Evolutionary conservation across 306 rosid species (phyloP).

Genomic region (Pyrus bretschneideri): DNA sequence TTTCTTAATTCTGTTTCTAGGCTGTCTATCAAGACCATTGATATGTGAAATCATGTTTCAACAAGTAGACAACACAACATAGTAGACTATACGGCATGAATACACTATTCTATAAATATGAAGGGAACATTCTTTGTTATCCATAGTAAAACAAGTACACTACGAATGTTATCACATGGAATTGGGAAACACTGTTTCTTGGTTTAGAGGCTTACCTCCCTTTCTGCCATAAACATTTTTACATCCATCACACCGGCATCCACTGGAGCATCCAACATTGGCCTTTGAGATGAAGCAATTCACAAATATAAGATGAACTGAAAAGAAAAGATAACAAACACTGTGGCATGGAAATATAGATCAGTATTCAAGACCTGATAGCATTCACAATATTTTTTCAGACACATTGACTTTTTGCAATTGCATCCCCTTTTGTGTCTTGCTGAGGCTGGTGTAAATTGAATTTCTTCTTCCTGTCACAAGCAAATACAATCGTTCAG

Average conservation of each 20-base stretch:
- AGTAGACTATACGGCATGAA: not conserved
- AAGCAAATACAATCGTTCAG: constrained; percentile 12
- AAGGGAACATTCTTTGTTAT: not conserved
- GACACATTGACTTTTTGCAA: constrained; percentile 70
- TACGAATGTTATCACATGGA: not conserved
- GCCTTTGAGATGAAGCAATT: constrained; percentile 29
- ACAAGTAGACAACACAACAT: not conserved
- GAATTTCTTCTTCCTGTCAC: constrained; percentile 39
- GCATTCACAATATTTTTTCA: constrained; percentile 77
- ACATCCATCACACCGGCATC: constrained; percentile 69
- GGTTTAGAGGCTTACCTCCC: constrained; percentile 41
- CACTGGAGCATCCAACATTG: constrained; percentile 64
- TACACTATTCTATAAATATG: not conserved
- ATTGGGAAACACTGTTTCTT: not conserved
- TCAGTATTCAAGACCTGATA: constrained; percentile 46
- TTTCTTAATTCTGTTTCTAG: not conserved
- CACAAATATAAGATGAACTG: constrained; percentile 11
- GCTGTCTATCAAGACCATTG: not conserved
- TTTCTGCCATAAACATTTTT: constrained; percentile 50
- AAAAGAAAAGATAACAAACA: not conserved
- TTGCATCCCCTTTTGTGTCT: constrained; percentile 75
- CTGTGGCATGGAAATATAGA: not conserved
- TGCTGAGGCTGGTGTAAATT: constrained; percentile 48
- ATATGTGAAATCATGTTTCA: not conserved
- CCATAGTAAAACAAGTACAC: not conserved